Percentiles rank a stretch among this genome's conserved stretches.
phyloP scores from a whole-genome alignment of 768 basidiomycete genomes.

The Hydnomerulius pinastri region DNA sequence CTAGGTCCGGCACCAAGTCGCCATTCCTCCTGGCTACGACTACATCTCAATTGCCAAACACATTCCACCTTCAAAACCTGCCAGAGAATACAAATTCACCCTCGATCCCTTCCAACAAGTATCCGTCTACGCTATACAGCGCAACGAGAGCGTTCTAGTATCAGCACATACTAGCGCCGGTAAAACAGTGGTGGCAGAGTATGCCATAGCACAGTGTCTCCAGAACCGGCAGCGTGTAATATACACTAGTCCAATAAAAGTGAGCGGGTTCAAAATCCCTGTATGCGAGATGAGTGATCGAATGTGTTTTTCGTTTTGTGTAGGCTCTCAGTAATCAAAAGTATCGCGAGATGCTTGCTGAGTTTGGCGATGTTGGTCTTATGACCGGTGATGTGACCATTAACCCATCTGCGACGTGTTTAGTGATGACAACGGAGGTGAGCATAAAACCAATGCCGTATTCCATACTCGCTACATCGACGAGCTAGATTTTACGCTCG shows the following conservation, averaged over 20 bases:
- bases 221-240: constrained; percentile 94
- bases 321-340: constrained; percentile 99
- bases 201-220: constrained; percentile 96
- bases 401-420: constrained; percentile 93
- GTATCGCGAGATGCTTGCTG: constrained; percentile 95
- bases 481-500: constrained; percentile 84
- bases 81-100: constrained; percentile 91
- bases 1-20: constrained; percentile 94
- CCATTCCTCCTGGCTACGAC: constrained; percentile 88
- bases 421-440: constrained; percentile 99
- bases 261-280: constrained; percentile 42
- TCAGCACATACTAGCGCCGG: constrained; percentile 99
- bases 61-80: constrained; percentile 88
- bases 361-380: constrained; percentile 96
- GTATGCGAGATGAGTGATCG: constrained; percentile 12
- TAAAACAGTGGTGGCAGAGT: constrained; percentile 99
- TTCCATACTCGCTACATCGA: neutral
- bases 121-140: constrained; percentile 91
- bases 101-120: constrained; percentile 98
- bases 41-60: constrained; percentile 91
- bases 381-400: constrained; percentile 99
- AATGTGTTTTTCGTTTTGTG: constrained; percentile 19
- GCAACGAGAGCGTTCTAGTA: constrained; percentile 96
- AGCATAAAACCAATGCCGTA: neutral
- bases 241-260: constrained; percentile 99